Conservation (phyloP, 202 grass and related monocot genomes). For the Zizania palustris region DNA sequence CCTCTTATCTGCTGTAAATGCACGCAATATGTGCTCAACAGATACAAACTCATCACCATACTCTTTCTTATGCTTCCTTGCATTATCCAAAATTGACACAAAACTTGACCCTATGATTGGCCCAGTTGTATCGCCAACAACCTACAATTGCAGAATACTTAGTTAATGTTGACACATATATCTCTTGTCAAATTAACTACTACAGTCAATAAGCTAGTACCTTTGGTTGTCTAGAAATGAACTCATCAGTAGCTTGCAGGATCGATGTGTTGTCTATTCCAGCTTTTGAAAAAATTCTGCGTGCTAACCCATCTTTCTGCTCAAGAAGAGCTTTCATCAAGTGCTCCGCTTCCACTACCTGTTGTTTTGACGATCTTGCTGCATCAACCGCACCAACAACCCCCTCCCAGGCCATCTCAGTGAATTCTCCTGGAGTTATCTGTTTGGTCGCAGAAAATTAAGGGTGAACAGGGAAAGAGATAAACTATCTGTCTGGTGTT, state of each 20-base stretch:
- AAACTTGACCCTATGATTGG: slow-evolving; percentile 77
- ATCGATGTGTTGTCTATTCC: slow-evolving; percentile 80
- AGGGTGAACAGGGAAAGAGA: background rate
- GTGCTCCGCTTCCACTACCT: slow-evolving; percentile 90
- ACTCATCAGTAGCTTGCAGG: slow-evolving; percentile 81
- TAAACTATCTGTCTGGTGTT: background rate
- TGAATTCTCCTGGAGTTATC: slow-evolving; percentile 70
- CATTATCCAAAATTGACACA: slow-evolving; percentile 65
- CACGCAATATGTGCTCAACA: slow-evolving; percentile 82
- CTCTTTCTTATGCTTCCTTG: slow-evolving; percentile 80
- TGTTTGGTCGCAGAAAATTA: slow-evolving; percentile 37
- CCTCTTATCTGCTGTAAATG: slow-evolving; percentile 78
- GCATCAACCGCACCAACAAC: slow-evolving; percentile 79
- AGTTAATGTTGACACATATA: background rate
- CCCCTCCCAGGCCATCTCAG: slow-evolving; percentile 91
- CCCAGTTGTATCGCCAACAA: slow-evolving; percentile 70
- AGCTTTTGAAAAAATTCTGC: slow-evolving; percentile 89
- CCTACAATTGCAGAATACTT: slow-evolving; percentile 49
- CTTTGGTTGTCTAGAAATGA: slow-evolving; percentile 79
- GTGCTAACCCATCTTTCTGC: slow-evolving; percentile 93
- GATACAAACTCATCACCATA: slow-evolving; percentile 86
- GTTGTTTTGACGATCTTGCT: slow-evolving; percentile 71
- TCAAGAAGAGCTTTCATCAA: slow-evolving; percentile 95
- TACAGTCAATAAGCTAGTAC: slow-evolving; percentile 40
- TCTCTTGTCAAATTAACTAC: slow-evolving; percentile 16